A percentile compares a stretch with the other conserved stretches of the same genome.
Evolutionary conservation across 805 yeast genomes (phyloP).

Genomic region (Metschnikowia baotianmanensis): DNA sequence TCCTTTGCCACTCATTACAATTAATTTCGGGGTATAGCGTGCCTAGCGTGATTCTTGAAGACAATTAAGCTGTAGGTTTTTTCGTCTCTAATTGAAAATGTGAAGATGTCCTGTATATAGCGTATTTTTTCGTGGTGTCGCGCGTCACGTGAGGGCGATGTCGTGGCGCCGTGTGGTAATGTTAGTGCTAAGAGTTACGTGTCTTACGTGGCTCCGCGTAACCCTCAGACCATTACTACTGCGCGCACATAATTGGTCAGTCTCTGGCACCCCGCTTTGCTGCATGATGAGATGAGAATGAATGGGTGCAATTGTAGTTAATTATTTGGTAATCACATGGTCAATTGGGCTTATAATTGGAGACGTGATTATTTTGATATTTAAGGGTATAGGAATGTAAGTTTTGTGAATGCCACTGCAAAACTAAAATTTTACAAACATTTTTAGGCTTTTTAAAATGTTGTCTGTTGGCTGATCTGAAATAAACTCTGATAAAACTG

Average conservation of each 20-base stretch:
- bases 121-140: not conserved
- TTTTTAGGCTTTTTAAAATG: no score
- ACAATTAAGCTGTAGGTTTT: slow-evolving; percentile 10
- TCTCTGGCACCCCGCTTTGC: not conserved
- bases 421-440: no score
- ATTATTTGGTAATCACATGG: no score
- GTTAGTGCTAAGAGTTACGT: slow-evolving; percentile 20
- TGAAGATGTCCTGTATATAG: slow-evolving; percentile 1
- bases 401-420: no score
- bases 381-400: no score
- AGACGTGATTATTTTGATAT: no score
- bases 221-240: slow-evolving; percentile 25
- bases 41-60: no score
- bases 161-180: not conserved
- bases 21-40: no score
- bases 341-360: no score
- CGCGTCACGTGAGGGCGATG: slow-evolving; percentile 3
- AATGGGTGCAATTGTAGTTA: no score
- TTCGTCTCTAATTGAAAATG: slow-evolving; percentile 1
- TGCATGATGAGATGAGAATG: not conserved
- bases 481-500: no score
- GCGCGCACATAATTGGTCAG: slow-evolving; percentile 22
- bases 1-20: slow-evolving; percentile 21
- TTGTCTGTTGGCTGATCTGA: no score
- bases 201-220: slow-evolving; percentile 13